These are phyloP conservation scores for Pythium inflatum DNA, from an alignment of 352 stramenopile genomes.

Conservation along the genomic window DNA sequence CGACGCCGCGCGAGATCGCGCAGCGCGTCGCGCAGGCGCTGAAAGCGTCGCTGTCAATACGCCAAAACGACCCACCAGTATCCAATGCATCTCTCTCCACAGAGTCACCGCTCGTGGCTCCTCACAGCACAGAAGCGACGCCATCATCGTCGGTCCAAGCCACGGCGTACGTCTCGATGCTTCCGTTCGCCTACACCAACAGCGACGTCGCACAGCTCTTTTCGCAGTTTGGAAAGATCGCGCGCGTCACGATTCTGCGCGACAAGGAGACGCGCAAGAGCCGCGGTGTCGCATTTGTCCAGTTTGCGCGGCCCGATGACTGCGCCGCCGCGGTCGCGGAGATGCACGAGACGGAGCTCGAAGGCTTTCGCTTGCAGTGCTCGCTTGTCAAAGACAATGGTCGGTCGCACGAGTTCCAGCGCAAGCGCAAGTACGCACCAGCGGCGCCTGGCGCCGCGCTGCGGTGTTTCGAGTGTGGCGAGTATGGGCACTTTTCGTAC, in stretches of 20 bases:
- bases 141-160: slow-evolving; percentile 29
- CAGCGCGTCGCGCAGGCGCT: slow-evolving; percentile 21
- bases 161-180: slow-evolving; percentile 88
- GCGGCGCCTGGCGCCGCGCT: slow-evolving; percentile 36
- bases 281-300: slow-evolving; percentile 83
- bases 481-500: slow-evolving; percentile 80
- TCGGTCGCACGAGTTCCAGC: slow-evolving; percentile 73
- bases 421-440: slow-evolving; percentile 71
- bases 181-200: slow-evolving; percentile 87
- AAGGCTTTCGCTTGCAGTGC: slow-evolving; percentile 66
- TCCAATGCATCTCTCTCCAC: background rate
- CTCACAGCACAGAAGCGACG: no score
- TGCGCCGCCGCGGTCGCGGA: slow-evolving; percentile 50
- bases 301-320: slow-evolving; percentile 76
- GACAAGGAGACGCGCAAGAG: slow-evolving; percentile 76
- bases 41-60: slow-evolving; percentile 11
- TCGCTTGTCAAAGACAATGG: slow-evolving; percentile 83
- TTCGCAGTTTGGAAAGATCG: slow-evolving; percentile 70
- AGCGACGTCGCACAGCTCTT: slow-evolving; percentile 89
- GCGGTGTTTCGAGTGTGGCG: slow-evolving; percentile 86
- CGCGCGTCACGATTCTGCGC: slow-evolving; percentile 74
- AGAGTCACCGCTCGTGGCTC: background rate
- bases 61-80: background rate
- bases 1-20: slow-evolving; percentile 21
- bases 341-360: slow-evolving; percentile 67